Percentiles rank a stretch among this genome's conserved stretches.
phyloP scores from a whole-genome alignment of 257 asterid species.

The Solanum chmielewskii region DNA sequence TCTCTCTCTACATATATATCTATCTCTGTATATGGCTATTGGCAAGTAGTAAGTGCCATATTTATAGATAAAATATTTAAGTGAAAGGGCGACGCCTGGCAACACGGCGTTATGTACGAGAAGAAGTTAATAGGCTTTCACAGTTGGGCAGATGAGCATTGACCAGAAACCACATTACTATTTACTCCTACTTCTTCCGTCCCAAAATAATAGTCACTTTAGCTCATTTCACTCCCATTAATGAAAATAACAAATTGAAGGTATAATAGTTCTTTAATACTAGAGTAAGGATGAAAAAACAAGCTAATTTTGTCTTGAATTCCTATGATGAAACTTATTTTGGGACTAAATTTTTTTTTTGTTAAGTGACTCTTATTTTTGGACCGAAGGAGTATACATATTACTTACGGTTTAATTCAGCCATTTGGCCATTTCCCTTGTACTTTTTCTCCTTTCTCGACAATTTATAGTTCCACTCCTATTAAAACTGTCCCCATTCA shows the following conservation, averaged over 20 bases:
- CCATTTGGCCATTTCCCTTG: not conserved
- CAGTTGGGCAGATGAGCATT: too few species aligned
- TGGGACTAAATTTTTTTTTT: not conserved
- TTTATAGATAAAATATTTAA: constrained; percentile 12
- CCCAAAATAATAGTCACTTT: not conserved
- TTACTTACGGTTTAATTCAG: not conserved
- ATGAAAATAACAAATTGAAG: not conserved
- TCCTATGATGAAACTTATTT: not conserved
- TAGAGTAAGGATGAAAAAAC: not conserved
- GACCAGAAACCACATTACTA: not conserved
- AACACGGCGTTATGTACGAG: constrained; percentile 48
- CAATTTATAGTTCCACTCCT: not conserved
- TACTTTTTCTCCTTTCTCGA: not conserved
- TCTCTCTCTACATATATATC: not conserved
- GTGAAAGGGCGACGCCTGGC: constrained; percentile 31
- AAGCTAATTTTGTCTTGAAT: not conserved
- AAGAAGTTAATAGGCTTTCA: not conserved
- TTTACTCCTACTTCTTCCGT: not conserved
- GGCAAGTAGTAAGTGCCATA: constrained; percentile 2
- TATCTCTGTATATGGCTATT: not conserved
- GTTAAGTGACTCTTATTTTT: too few species aligned
- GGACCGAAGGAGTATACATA: not conserved
- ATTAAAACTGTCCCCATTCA: not conserved
- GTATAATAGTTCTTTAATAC: not conserved
- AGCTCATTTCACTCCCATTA: not conserved